Evolutionary conservation across 1,284 basidiomycete species (phyloP), one percentile per base, ranked within the genome.

Genomic region (Heliocybe sulcata): DNA sequence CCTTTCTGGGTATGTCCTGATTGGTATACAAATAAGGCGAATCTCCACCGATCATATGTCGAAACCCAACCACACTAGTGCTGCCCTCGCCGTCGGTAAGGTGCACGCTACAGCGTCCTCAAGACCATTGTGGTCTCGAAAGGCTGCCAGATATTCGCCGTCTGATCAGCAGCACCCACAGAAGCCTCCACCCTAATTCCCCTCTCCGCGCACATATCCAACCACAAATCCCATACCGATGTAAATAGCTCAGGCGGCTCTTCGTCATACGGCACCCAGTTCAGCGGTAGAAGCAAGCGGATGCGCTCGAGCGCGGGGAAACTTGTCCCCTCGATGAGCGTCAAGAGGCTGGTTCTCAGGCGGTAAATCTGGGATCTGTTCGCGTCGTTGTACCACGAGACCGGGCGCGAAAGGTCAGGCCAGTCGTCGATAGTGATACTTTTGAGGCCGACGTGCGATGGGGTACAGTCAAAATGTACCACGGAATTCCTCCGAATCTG

Each of bases 111-210:
- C 16, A 42, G 6, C 38, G 38, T 42, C 16, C 38, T 6, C 38
- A 42, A n/a, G 16, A 42, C 8, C 38, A 42, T n/a, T 6, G 4
- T 20, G 16, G 38, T 9, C 3, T 16, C n/a, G 25, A 60, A 50
- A 0, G 57, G 35, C 19, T 27, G 23, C 59, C 59, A 60, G 27
- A 57, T 23, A 20, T 55, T 45, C 12, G 61, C 59, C 1, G 56
- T 59, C 14, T 60, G 61, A 19, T 62, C 56, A 20, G 58, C 57
- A 19, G 48, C 56, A 22, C 61, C 61, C 10, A 59, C 20, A 12
- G 61, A 62, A n/a, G 50, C 56, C 33, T 60, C 55, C 11, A 62
- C 45, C 19, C 6, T 59, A 49, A 16, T 53, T 52, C 31, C 54
- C 53, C n/a, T 22, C 23, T 10, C 33, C 10, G 52, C 53, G 55